A percentile compares a stretch with the other conserved stretches of the same genome.
Evolutionary conservation across 495 filamentous ascomycete genomes (phyloP).

Genomic region (Terfezia claveryi): DNA sequence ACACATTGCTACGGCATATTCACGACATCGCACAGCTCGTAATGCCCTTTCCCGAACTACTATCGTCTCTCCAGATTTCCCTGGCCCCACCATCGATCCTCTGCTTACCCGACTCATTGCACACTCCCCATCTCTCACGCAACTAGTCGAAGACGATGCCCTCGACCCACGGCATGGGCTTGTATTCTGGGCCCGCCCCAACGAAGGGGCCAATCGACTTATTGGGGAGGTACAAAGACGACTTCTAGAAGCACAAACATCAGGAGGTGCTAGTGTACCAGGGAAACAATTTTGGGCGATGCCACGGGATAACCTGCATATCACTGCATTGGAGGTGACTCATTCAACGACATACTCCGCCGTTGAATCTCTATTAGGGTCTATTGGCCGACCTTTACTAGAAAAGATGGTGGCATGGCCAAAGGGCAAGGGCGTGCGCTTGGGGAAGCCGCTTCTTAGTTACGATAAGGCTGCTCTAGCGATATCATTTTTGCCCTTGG

Average conservation of each 20-base stretch:
- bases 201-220: slow-evolving; percentile 40
- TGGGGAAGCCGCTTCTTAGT: slow-evolving; percentile 62
- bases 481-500: slow-evolving; percentile 61
- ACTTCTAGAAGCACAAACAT: not conserved
- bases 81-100: slow-evolving; percentile 49
- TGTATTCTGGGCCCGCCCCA: slow-evolving; percentile 70
- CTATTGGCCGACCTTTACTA: slow-evolving; percentile 26
- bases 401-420: slow-evolving; percentile 38
- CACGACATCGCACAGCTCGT: slow-evolving; percentile 45
- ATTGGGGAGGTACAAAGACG: slow-evolving; percentile 40
- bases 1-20: slow-evolving; percentile 50
- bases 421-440: slow-evolving; percentile 29
- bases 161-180: slow-evolving; percentile 57
- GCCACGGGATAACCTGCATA: slow-evolving; percentile 51
- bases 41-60: slow-evolving; percentile 48
- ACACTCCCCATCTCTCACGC: not conserved
- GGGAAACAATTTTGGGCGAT: slow-evolving; percentile 60
- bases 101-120: slow-evolving; percentile 34
- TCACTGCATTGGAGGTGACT: slow-evolving; percentile 65
- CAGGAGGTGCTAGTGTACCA: not conserved
- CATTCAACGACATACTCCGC: slow-evolving; percentile 42
- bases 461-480: slow-evolving; percentile 72
- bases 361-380: slow-evolving; percentile 35
- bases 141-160: not conserved
- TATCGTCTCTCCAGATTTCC: slow-evolving; percentile 44